Percentiles rank a stretch among this genome's conserved stretches.
Conservation (phyloP, 1,139 yeast species). For the Lodderomyces orthopsilosis region DNA sequence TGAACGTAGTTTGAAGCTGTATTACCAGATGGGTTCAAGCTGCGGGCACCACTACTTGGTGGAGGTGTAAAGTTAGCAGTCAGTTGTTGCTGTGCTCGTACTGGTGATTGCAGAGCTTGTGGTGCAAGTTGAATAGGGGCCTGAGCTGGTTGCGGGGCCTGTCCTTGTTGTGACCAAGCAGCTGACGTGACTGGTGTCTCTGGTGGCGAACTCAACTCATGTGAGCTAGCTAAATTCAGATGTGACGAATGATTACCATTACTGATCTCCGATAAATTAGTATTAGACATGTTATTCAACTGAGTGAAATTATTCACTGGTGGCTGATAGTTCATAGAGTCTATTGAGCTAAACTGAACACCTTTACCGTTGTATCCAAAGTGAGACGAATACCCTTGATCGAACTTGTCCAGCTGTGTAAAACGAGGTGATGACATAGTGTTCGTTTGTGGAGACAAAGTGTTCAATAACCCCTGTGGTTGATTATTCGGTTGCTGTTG, state of each 20-base stretch:
- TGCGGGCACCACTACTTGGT: slow-evolving; percentile 10
- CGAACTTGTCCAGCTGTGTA: slow-evolving; percentile 8
- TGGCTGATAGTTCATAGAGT: slow-evolving; percentile 38
- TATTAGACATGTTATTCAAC: slow-evolving; percentile 39
- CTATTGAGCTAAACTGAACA: slow-evolving; percentile 38
- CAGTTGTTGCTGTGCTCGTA: slow-evolving; percentile 8
- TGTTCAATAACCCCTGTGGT: slow-evolving; percentile 8
- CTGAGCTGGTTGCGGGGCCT: slow-evolving; percentile 5
- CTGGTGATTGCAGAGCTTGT: slow-evolving; percentile 7
- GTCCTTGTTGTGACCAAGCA: slow-evolving; percentile 8
- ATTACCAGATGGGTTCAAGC: slow-evolving; percentile 13
- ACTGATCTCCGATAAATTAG: slow-evolving; percentile 39
- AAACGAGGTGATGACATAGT: slow-evolving; percentile 14
- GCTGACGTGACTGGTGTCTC: slow-evolving; percentile 12
- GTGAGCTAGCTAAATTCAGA: slow-evolving; percentile 13
- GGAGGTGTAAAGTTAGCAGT: slow-evolving; percentile 13
- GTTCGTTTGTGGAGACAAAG: slow-evolving; percentile 2
- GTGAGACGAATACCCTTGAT: slow-evolving; percentile 2
- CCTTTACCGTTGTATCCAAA: slow-evolving; percentile 9
- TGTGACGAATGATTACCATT: slow-evolving; percentile 27
- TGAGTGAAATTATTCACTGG: slow-evolving; percentile 44
- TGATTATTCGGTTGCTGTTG: slow-evolving; percentile 13
- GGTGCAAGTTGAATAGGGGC: background rate
- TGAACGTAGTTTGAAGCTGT: slow-evolving; percentile 50
- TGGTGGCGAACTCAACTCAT: slow-evolving; percentile 17